These are phyloP conservation scores for Hymenoscyphus infarciens DNA, from an alignment of 2,329 filamentous ascomycete species.

Conservation along the genomic window DNA sequence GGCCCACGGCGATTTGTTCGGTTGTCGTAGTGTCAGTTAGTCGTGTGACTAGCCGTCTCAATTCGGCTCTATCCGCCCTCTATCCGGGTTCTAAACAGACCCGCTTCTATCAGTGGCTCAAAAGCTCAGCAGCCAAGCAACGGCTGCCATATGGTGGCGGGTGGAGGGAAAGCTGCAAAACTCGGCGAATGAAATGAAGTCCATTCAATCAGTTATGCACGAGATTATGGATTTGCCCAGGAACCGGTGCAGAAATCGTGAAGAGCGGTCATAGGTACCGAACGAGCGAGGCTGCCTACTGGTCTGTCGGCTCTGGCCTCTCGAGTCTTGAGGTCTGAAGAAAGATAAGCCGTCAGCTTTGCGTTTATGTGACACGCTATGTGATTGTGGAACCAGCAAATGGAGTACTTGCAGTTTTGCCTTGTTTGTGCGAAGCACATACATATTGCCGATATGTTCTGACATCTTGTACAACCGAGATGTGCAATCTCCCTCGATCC, in stretches of 20 bases:
- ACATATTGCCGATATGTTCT: not conserved
- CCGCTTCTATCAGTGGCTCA: not conserved
- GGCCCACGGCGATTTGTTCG: too few species aligned
- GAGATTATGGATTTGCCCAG: not conserved
- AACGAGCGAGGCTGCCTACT: not conserved
- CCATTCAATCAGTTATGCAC: not conserved
- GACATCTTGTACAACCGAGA: conserved; percentile 2
- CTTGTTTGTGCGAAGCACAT: not conserved
- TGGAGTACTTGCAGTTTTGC: not conserved
- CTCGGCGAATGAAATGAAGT: not conserved
- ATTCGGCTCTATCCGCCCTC: conserved; percentile 3
- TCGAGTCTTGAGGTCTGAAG: not conserved
- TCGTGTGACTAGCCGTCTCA: not conserved
- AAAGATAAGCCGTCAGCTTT: not conserved
- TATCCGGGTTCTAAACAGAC: not conserved
- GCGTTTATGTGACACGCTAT: too few species aligned
- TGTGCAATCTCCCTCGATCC: conserved; percentile 2
- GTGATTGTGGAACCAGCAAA: too few species aligned
- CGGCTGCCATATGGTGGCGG: too few species aligned
- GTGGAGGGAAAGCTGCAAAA: too few species aligned
- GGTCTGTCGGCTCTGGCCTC: not conserved
- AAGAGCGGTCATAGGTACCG: not conserved
- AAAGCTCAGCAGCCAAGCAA: not conserved
- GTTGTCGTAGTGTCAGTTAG: too few species aligned
- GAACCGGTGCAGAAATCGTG: not conserved